Evolutionary conservation across 2,329 filamentous ascomycete genomes (phyloP).

Genomic region (Apiospora phragmitis): DNA sequence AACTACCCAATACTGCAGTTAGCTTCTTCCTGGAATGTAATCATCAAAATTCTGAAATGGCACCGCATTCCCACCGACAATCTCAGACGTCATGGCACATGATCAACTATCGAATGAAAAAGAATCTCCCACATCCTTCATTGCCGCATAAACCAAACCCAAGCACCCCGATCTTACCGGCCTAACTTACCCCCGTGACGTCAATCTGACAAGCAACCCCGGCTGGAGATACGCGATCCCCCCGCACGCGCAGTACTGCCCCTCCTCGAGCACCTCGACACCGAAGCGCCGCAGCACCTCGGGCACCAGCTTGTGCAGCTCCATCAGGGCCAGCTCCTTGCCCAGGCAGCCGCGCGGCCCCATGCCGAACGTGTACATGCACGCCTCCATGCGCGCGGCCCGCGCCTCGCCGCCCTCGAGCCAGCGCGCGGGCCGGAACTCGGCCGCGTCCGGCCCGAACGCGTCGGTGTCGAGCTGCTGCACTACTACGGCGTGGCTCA

Average conservation of each 20-base stretch:
- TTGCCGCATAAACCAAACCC: no score
- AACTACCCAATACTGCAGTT: no score
- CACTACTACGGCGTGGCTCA: slow-evolving; percentile 5
- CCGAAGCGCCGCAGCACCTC: neutral
- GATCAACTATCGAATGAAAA: no score
- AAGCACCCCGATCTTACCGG: no score
- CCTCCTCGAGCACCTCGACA: neutral
- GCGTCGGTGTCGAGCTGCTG: slow-evolving; percentile 3
- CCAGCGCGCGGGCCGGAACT: slow-evolving; percentile 8
- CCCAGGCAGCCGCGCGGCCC: slow-evolving; percentile 3
- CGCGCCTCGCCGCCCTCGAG: neutral
- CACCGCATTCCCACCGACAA: no score
- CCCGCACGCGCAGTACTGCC: neutral
- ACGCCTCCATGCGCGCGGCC: neutral
- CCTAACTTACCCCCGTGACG: neutral
- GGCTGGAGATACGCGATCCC: neutral
- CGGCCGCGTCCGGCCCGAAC: neutral
- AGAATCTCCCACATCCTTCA: no score
- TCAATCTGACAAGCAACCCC: neutral
- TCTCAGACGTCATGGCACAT: no score
- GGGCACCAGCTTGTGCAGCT: slow-evolving; percentile 1
- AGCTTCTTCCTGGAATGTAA: no score
- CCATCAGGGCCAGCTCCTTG: slow-evolving; percentile 8
- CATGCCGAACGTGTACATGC: neutral
- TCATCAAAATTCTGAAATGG: no score